phyloP scores from a whole-genome alignment of 1,139 yeast genomes.

The Eremothecium cymbalariae region DNA sequence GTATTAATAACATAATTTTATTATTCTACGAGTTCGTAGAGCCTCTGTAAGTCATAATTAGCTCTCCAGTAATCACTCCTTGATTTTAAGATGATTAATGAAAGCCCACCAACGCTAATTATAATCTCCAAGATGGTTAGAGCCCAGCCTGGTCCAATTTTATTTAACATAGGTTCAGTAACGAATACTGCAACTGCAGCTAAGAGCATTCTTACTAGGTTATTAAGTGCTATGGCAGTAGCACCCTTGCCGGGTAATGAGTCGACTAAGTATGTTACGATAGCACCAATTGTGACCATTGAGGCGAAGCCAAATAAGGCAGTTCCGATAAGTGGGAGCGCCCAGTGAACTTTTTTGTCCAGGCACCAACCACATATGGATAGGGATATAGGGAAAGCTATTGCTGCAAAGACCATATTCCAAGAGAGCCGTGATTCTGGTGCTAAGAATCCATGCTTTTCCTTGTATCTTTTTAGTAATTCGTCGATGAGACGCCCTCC shows the following conservation, averaged over 20 bases:
- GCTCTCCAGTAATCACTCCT: slow-evolving; percentile 61
- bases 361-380: slow-evolving; percentile 80
- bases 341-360: slow-evolving; percentile 60
- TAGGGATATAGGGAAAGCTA: slow-evolving; percentile 55
- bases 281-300: slow-evolving; percentile 77
- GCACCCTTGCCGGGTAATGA: slow-evolving; percentile 84
- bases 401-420: slow-evolving; percentile 60
- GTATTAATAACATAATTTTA: too few species aligned
- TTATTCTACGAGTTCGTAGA: slow-evolving; percentile 39
- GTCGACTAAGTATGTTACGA: slow-evolving; percentile 75
- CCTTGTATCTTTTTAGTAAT: slow-evolving; percentile 47
- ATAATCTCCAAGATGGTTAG: slow-evolving; percentile 59
- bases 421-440: slow-evolving; percentile 79
- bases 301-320: slow-evolving; percentile 76
- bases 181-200: slow-evolving; percentile 74
- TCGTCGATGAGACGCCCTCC: slow-evolving; percentile 79
- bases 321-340: slow-evolving; percentile 68
- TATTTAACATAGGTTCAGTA: slow-evolving; percentile 55
- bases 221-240: slow-evolving; percentile 79
- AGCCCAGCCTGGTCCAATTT: slow-evolving; percentile 64
- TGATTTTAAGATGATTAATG: slow-evolving; percentile 44
- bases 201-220: slow-evolving; percentile 59
- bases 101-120: slow-evolving; percentile 37
- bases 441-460: slow-evolving; percentile 53
- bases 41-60: slow-evolving; percentile 49